A percentile compares a stretch with the other conserved stretches of the same genome.
Evolutionary conservation across 768 basidiomycete species (phyloP).

Genomic region (Boletus rubroflammeus): DNA sequence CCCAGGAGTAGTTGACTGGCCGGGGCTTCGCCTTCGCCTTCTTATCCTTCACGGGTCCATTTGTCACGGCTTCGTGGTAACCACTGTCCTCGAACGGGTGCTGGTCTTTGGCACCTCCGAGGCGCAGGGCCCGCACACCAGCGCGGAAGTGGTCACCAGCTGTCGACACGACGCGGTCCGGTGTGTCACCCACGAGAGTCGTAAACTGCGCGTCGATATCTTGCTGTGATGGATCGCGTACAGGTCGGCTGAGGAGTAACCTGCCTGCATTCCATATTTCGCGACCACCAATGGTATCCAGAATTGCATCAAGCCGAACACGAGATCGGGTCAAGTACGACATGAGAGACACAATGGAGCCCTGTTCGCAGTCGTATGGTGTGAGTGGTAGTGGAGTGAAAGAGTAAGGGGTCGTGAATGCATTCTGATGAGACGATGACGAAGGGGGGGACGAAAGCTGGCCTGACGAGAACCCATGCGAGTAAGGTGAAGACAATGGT

Average conservation of each 20-base stretch:
- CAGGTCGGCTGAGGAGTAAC: slow-evolving; percentile 46
- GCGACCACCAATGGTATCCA: slow-evolving; percentile 82
- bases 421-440: slow-evolving; percentile 23
- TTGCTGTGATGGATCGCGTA: slow-evolving; percentile 28
- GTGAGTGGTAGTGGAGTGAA: slow-evolving; percentile 29
- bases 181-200: slow-evolving; percentile 72
- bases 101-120: slow-evolving; percentile 28
- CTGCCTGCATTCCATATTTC: slow-evolving; percentile 75
- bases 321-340: slow-evolving; percentile 27
- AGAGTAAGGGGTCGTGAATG: slow-evolving; percentile 29
- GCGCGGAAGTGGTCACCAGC: slow-evolving; percentile 71
- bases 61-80: slow-evolving; percentile 21
- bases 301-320: slow-evolving; percentile 64
- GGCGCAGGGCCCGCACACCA: slow-evolving; percentile 58
- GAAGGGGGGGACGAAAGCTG: slow-evolving; percentile 25
- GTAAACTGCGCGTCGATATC: slow-evolving; percentile 57
- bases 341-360: slow-evolving; percentile 24
- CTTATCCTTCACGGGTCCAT: slow-evolving; percentile 25
- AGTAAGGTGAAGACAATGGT: slow-evolving; percentile 31
- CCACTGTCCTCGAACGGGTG: slow-evolving; percentile 26
- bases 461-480: slow-evolving; percentile 21
- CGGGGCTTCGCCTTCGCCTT: slow-evolving; percentile 34
- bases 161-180: slow-evolving; percentile 60
- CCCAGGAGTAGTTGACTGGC: slow-evolving; percentile 76
- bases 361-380: slow-evolving; percentile 27